Evolutionary conservation across 768 basidiomycete genomes (phyloP).

Genomic region (Ramaria rubella): DNA sequence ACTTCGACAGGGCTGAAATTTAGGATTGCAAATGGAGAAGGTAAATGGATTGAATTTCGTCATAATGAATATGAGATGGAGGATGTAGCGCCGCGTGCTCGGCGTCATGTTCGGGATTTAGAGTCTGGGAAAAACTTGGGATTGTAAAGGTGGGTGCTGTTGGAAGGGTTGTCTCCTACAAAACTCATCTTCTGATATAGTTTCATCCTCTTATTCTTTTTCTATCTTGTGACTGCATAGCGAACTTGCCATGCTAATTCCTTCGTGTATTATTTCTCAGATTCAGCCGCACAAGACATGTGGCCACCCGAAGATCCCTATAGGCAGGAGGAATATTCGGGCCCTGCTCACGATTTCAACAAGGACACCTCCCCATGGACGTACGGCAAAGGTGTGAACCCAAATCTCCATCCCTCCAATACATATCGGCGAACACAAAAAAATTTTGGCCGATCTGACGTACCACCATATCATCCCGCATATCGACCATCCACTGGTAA

Average conservation of each 20-base stretch:
- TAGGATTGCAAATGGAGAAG: conserved; percentile 59
- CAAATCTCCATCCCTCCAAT: conserved; percentile 61
- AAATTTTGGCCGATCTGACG: conserved; percentile 31
- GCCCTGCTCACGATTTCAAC: conserved; percentile 34
- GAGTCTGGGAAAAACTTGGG: conserved; percentile 9
- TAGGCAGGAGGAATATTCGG: conserved; percentile 20
- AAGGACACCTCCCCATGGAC: conserved; percentile 76
- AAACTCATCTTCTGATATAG: conserved; percentile 7
- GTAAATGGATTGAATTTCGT: conserved; percentile 60
- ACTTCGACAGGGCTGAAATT: conserved; percentile 74
- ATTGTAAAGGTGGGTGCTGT: background rate
- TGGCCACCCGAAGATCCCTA: conserved; percentile 78
- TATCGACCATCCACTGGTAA: conserved; percentile 19
- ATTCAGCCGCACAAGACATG: conserved; percentile 28
- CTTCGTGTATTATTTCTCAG: conserved; percentile 20
- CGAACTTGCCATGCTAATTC: conserved; percentile 7
- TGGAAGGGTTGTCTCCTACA: background rate
- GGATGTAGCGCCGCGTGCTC: conserved; percentile 4
- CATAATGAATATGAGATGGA: conserved; percentile 11
- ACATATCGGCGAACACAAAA: conserved; percentile 28
- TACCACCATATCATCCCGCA: conserved; percentile 72
- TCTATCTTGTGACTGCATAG: background rate
- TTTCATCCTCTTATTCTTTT: conserved; percentile 4
- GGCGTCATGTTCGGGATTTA: background rate
- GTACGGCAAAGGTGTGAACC: conserved; percentile 78